Conservation (phyloP, 176 grass and related monocot species). For the Poa annua region DNA sequence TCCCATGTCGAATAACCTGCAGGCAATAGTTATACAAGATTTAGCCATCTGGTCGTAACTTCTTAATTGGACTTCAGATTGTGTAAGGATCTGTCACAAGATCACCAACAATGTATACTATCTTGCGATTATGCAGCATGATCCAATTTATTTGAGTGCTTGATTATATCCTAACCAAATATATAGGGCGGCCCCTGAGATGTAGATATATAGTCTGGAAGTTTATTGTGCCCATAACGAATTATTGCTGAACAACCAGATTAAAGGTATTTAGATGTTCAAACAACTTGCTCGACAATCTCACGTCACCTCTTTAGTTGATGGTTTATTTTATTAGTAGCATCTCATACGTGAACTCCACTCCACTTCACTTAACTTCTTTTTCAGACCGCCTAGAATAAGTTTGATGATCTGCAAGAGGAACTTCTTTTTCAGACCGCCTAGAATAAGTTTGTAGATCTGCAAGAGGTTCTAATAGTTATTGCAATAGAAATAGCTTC, state of each 20-base stretch:
- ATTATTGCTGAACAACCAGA: not conserved
- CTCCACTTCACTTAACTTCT: too few species aligned
- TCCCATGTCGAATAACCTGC: not conserved
- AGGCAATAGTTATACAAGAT: slow-evolving; percentile 7
- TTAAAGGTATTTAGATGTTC: not conserved
- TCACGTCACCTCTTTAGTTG: not conserved
- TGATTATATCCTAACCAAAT: not conserved
- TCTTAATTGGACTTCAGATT: not conserved
- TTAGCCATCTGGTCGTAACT: not conserved
- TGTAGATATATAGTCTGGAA: not conserved
- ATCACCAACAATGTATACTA: not conserved
- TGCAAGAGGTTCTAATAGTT: slow-evolving; percentile 5
- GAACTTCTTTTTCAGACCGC: too few species aligned
- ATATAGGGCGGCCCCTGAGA: not conserved
- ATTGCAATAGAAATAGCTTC: not conserved
- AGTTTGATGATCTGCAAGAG: too few species aligned
- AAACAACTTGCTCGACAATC: slow-evolving; percentile 8
- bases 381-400: too few species aligned
- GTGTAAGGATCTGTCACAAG: not conserved
- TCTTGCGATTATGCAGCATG: not conserved
- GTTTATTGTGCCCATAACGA: not conserved
- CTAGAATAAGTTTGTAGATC: not conserved
- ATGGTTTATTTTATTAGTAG: not conserved
- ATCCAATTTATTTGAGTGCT: not conserved
- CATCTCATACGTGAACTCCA: slow-evolving; percentile 9